Evolutionary conservation across 2,329 filamentous ascomycete genomes (phyloP).

Genomic region (Penicillium sp.): DNA sequence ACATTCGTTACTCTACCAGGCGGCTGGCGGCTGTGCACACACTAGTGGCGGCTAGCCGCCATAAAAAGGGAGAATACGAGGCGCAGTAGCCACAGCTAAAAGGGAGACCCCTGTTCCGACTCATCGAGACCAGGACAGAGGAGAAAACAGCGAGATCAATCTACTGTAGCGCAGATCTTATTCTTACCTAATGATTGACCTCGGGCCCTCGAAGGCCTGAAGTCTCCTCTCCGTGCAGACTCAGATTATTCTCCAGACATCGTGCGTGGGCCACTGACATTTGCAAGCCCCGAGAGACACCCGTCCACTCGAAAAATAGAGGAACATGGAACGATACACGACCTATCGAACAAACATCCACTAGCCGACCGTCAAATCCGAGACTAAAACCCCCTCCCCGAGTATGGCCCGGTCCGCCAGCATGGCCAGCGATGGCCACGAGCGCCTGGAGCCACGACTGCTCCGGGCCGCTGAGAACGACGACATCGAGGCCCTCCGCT

Average conservation of each 20-base stretch:
- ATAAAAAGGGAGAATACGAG: slow-evolving; percentile 17
- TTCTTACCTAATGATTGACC: slow-evolving; percentile 6
- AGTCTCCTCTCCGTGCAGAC: not conserved
- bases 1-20: not conserved
- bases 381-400: not conserved
- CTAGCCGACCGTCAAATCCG: not conserved
- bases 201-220: not conserved
- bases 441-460: slow-evolving; percentile 45
- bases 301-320: not conserved
- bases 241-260: not conserved
- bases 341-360: not conserved
- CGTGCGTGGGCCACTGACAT: not conserved
- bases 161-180: slow-evolving; percentile 11
- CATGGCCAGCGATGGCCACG: slow-evolving; percentile 37
- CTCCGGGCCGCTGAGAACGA: slow-evolving; percentile 43
- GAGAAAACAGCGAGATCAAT: slow-evolving; percentile 1
- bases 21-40: not conserved
- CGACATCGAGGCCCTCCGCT: slow-evolving; percentile 34
- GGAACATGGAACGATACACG: slow-evolving; percentile 14
- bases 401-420: slow-evolving; percentile 35
- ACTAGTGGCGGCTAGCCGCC: not conserved
- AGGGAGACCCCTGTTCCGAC: not conserved
- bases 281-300: not conserved
- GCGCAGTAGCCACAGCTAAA: slow-evolving; percentile 12
- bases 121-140: not conserved